These are phyloP conservation scores for Brassica napus DNA, from an alignment of 345 rosid species.

Conservation along the genomic window Da-Ae NC_063452.1:49430501-49431000, in stretches of 20 bases:
- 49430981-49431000: conserved; percentile 10
- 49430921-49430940: conserved; percentile 49
- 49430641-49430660: conserved; percentile 96
- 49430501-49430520: conserved; percentile 71
- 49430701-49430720: conserved; percentile 99
- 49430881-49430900: conserved; percentile 86
- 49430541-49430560: background rate
- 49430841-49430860: conserved; percentile 91
- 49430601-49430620: conserved; percentile 94
- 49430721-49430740: conserved; percentile 95
- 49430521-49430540: background rate
- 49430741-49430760: conserved; percentile 98
- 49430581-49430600: conserved; percentile 99
- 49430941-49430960: conserved; percentile 22
- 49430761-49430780: conserved; percentile 77
- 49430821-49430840: conserved; percentile 99
- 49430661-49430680: conserved; percentile 90
- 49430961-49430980: conserved; percentile 5
- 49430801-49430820: conserved; percentile 96
- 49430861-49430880: conserved; percentile 92
- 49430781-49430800: conserved; percentile 88
- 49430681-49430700: conserved; percentile 87
- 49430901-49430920: conserved; percentile 94
- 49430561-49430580: conserved; percentile 21
- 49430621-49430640: conserved; percentile 84